Conservation (phyloP, 2,329 filamentous ascomycete genomes). For the Periconia macrospinosa region DNA sequence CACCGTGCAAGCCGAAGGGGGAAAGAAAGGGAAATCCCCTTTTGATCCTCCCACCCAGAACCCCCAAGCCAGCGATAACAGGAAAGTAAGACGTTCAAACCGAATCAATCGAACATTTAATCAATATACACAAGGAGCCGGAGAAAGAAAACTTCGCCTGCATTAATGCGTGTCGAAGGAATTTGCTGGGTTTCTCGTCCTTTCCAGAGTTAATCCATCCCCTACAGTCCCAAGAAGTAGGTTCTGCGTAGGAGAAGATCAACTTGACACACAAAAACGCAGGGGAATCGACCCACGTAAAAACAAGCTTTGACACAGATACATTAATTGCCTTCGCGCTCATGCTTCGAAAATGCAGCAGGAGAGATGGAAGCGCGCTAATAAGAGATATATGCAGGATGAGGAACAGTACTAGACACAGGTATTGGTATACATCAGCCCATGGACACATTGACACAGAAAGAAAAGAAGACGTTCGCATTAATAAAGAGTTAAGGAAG, state of each 20-base stretch:
- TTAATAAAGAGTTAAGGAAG: neutral
- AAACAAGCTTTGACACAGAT: neutral
- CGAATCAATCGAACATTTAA: neutral
- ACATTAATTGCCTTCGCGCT: neutral
- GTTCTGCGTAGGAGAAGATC: too few species aligned
- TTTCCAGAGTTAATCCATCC: too few species aligned
- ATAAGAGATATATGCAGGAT: neutral
- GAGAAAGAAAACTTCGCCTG: too few species aligned
- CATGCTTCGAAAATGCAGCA: neutral
- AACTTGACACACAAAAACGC: neutral
- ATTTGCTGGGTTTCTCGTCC: too few species aligned
- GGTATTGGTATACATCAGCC: neutral
- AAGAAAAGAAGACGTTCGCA: neutral
- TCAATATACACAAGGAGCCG: neutral
- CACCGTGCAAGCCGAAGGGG: too few species aligned
- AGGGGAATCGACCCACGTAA: neutral
- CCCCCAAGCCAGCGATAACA: too few species aligned
- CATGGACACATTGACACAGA: neutral
- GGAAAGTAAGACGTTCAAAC: too few species aligned
- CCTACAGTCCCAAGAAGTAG: too few species aligned
- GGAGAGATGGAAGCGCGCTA: neutral
- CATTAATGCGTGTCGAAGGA: too few species aligned
- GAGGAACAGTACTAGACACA: too few species aligned
- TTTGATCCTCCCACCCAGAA: too few species aligned
- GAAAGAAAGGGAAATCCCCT: too few species aligned